Percentiles rank a stretch among this genome's conserved stretches.
Conservation (phyloP, 2,329 filamentous ascomycete species). For the Metarhizium anisopliae region DNA sequence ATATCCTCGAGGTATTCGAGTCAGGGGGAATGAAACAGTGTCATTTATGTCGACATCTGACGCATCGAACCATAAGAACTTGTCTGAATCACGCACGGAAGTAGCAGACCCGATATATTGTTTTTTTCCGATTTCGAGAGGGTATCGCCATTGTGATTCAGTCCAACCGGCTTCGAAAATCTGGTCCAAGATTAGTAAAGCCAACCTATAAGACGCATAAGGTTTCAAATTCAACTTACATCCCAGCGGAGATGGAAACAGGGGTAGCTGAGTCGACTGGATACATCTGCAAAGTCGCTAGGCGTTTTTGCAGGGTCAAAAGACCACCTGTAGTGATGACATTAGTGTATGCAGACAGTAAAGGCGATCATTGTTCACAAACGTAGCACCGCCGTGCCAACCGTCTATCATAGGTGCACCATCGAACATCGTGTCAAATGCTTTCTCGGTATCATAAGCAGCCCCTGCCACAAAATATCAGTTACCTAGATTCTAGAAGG, state of each 20-base stretch:
- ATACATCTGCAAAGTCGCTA: constrained; percentile 22
- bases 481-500: background rate
- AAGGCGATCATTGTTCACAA: background rate
- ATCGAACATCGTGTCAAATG: constrained; percentile 28
- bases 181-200: constrained; percentile 9
- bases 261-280: constrained; percentile 20
- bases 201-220: background rate
- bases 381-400: constrained; percentile 10
- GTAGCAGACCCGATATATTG: constrained; percentile 35
- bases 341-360: background rate
- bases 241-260: constrained; percentile 27
- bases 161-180: constrained; percentile 30
- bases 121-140: constrained; percentile 25
- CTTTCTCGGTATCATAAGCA: constrained; percentile 28
- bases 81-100: constrained; percentile 11
- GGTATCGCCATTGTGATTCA: constrained; percentile 32
- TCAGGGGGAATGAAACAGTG: constrained; percentile 28
- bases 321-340: constrained; percentile 18
- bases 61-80: constrained; percentile 1
- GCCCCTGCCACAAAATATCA: constrained; percentile 15
- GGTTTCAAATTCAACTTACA: constrained; percentile 10
- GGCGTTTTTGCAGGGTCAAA: constrained; percentile 19
- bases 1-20: constrained; percentile 22
- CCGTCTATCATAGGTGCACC: constrained; percentile 13
- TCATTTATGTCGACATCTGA: constrained; percentile 21